Percentiles rank a stretch among this genome's conserved stretches.
These are phyloP conservation scores for Talaromyces adpressus DNA, from an alignment of 495 filamentous ascomycete genomes.

Conservation along the genomic window DNA sequence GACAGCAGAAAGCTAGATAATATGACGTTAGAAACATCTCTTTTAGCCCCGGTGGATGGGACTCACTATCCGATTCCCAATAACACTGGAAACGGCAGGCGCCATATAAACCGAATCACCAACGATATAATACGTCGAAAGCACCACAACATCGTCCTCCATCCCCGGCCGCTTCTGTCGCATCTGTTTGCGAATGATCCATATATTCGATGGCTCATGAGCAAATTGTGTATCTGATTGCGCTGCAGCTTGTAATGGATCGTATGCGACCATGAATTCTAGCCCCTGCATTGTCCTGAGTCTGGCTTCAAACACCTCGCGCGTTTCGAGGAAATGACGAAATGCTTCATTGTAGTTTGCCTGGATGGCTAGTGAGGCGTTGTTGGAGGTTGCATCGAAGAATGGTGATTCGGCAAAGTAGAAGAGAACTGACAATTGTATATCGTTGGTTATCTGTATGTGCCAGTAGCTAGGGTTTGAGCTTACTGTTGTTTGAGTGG, in stretches of 20 bases:
- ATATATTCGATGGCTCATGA: conserved; percentile 57
- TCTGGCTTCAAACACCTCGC: conserved; percentile 70
- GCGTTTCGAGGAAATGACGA: conserved; percentile 54
- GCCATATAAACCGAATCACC: conserved; percentile 88
- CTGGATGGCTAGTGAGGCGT: conserved; percentile 68
- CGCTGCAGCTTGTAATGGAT: conserved; percentile 57
- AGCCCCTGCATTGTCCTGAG: conserved; percentile 74
- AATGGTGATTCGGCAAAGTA: conserved; percentile 90
- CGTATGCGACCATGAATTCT: conserved; percentile 74
- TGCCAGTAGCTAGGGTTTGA: not conserved
- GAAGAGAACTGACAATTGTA: conserved; percentile 54
- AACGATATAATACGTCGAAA: conserved; percentile 76
- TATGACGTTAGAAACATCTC: not conserved
- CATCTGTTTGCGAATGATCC: conserved; percentile 88
- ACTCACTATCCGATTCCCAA: conserved; percentile 68
- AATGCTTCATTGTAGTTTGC: conserved; percentile 66
- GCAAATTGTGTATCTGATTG: conserved; percentile 52
- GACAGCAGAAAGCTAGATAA: conserved; percentile 50
- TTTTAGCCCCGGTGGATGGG: not conserved
- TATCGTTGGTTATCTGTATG: not conserved
- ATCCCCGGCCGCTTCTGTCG: conserved; percentile 50
- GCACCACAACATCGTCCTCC: conserved; percentile 63
- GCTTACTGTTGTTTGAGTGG: conserved; percentile 43
- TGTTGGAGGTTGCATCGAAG: conserved; percentile 86
- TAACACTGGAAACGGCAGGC: conserved; percentile 67